Evolutionary conservation across 345 rosid genomes (phyloP), one percentile per base, ranked within the genome.

Genomic region (Kernera saxatilis): DNA sequence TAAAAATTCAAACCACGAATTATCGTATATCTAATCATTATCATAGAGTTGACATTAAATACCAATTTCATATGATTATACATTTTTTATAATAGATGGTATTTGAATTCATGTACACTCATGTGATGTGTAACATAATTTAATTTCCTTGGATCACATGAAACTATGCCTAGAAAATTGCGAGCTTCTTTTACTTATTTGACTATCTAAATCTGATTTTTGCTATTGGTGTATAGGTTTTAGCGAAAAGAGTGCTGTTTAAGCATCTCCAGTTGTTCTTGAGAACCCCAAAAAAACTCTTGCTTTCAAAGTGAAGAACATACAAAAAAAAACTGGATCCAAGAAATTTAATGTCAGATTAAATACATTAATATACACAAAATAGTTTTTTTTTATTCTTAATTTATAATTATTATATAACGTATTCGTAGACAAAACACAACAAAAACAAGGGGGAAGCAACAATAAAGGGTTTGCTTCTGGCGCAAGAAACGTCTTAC

Each of bases 1-100:
- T 49, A 35, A 40, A 39, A 39, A 12, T 9, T 45, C 14, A 33
- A 64, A 22, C 22, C 30, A 51, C 36, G 49, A 37, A 9, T 49
- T 23, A 49, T 35, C 48, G 40, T 36, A 35, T 35, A 36, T 17
- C 27, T 51, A 50, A 52, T 62, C 36, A 52, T 53, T 33, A 30
- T 72, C 32, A 7, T 13, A 56, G 64, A 63, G 76, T 72, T 72
- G 76, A 72, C 70, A 73, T 65, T 43, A n/a, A 9, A 59, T 17
- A 45, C 36, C 35, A 70, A 5, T 43, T 54, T 15, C 57, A 35
- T 45, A 12, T 27, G 13, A 52, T 52, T 51, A 1, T 13, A 13
- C n/a, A n/a, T n/a, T 5, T 25, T 25, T 25, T 25, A 2, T 13
- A 50, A 50, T 29, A 3, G 11, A 23, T 51, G 5, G 30, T 64